Percentiles rank a stretch among this genome's conserved stretches.
Evolutionary conservation across 164 flowering plant species (phyloP).

Genomic region (Vitis rupestris): DNA sequence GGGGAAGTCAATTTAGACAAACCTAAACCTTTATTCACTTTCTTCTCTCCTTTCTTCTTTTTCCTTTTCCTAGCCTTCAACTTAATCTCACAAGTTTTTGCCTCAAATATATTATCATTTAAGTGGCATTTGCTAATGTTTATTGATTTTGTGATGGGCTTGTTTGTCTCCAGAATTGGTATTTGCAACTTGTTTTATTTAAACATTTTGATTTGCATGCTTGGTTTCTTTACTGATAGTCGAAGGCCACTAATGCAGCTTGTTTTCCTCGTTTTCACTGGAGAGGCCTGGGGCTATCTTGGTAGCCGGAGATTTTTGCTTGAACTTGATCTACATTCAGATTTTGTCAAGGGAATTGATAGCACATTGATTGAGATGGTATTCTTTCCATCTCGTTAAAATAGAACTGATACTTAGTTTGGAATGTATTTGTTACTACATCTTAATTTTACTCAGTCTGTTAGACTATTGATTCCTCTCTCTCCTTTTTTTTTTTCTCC

Average conservation of each 20-base stretch:
- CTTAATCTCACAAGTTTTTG: no score
- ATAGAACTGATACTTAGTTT: not conserved
- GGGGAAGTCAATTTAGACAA: no score
- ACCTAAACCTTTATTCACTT: no score
- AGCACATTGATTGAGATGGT: constrained; percentile 66
- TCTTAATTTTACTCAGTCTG: no score
- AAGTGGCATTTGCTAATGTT: no score
- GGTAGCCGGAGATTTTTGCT: constrained; percentile 88
- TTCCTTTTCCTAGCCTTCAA: no score
- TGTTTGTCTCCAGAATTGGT: not conserved
- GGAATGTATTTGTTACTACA: not conserved
- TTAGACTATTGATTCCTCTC: no score
- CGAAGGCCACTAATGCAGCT: constrained; percentile 45
- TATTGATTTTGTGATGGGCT: no score
- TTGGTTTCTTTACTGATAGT: not conserved
- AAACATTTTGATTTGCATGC: no score
- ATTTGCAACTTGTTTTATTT: not conserved
- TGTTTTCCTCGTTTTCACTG: constrained; percentile 80
- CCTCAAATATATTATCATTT: no score
- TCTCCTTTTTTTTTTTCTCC: no score
- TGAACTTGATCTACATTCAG: constrained; percentile 72
- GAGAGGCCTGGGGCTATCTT: constrained; percentile 98
- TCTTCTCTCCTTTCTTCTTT: no score
- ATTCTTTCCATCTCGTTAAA: constrained; percentile 17
- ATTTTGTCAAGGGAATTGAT: constrained; percentile 66